These are phyloP conservation scores for Huntiella decipiens DNA, from an alignment of 2,329 filamentous ascomycete genomes.

Conservation along the genomic window DNA sequence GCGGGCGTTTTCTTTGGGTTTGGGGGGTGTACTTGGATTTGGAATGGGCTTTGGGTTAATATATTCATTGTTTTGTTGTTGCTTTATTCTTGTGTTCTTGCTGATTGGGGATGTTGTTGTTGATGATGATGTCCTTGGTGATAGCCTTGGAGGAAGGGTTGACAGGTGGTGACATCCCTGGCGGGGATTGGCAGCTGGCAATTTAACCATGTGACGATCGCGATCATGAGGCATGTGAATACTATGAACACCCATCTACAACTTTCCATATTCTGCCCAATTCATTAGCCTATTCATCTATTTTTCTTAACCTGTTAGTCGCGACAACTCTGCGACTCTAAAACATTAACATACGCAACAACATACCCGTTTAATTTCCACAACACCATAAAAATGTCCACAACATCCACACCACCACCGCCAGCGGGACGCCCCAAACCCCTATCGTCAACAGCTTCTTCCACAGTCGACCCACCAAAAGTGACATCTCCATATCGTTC, in stretches of 20 bases:
- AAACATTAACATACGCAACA: neutral
- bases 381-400: neutral
- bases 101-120: neutral
- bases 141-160: slow-evolving; percentile 1
- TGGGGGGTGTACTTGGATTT: neutral
- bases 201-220: neutral
- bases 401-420: neutral
- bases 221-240: too few species aligned
- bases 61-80: slow-evolving; percentile 1
- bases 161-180: slow-evolving; percentile 5
- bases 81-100: neutral
- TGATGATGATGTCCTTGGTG: too few species aligned
- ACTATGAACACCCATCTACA: neutral
- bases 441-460: too few species aligned
- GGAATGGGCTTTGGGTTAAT: neutral
- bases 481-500: slow-evolving; percentile 12
- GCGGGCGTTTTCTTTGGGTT: neutral
- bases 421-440: too few species aligned
- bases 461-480: slow-evolving; percentile 1
- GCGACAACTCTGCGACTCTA: neutral
- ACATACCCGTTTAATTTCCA: neutral
- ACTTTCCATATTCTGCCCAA: neutral
- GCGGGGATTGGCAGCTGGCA: neutral
- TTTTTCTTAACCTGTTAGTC: too few species aligned
- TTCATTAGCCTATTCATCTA: neutral